Percentiles rank a stretch among this genome's conserved stretches.
Conservation (phyloP, 2,329 filamentous ascomycete species). For the Rhynchosporium secalis region DNA sequence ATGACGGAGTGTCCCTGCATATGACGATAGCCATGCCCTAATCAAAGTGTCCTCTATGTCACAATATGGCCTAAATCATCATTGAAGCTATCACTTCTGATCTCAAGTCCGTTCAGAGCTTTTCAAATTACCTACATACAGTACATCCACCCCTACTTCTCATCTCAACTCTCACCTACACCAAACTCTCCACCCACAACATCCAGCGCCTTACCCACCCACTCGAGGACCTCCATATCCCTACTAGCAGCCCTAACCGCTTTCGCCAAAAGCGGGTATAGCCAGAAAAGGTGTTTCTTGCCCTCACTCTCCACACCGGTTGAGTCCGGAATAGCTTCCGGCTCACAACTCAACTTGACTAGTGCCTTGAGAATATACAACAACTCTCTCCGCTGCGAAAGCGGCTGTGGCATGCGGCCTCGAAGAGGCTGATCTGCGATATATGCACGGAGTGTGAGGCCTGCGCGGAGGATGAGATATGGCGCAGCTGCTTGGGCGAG, state of each 20-base stretch:
- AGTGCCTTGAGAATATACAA: conserved; percentile 68
- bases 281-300: conserved; percentile 73
- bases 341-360: conserved; percentile 67
- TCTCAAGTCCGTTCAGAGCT: not conserved
- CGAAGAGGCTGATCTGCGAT: conserved; percentile 89
- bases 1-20: too few relatives aligned
- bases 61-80: too few relatives aligned
- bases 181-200: conserved; percentile 59
- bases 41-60: too few relatives aligned
- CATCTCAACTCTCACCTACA: conserved; percentile 26
- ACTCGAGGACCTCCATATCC: conserved; percentile 59
- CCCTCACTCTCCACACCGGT: conserved; percentile 54
- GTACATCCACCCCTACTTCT: not conserved
- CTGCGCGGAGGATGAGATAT: conserved; percentile 79
- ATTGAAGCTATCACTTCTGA: too few relatives aligned
- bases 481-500: conserved; percentile 77
- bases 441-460: conserved; percentile 78
- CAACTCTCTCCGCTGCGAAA: conserved; percentile 77
- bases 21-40: too few relatives aligned
- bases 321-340: conserved; percentile 63
- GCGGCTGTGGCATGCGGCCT: conserved; percentile 84
- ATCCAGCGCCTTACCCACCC: conserved; percentile 61
- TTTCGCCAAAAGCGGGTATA: conserved; percentile 76
- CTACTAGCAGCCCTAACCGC: conserved; percentile 61
- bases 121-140: not conserved